Base-by-base conservation (phyloP, 2,329 filamentous ascomycete species). In the Alternaria arbusti region DNA sequence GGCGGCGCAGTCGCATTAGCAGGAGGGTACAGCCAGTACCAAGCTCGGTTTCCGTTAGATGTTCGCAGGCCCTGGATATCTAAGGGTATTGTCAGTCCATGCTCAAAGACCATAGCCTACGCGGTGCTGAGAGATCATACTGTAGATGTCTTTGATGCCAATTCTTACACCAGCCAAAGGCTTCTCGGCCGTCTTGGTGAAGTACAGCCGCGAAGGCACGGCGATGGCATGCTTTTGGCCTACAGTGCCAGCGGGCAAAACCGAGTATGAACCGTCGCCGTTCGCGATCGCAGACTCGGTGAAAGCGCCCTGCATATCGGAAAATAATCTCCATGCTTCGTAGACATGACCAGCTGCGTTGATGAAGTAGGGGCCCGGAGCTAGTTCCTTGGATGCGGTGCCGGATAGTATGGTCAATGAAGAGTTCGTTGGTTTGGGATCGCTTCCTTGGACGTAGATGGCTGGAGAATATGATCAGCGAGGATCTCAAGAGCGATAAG, bases 121-220 rank as follows among this genome's bases (percentile, higher is more conserved):
- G 26, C 1, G 11, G 9, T 28, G 44, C n/a, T n/a, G n/a, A n/a
- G n/a, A n/a, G n/a, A n/a, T 45, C 52, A 5, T 61, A 61, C 59
- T 56, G 86, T 82, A 22, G 86, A 90, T 12, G 87, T 91, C 89
- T 73, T 91, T 91, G 58, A 90, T 82, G 0, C 84, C 88, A 1
- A 90, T 74, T 17, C 89, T 87, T 0, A 90, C 88, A 9, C 89
- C 88, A 6, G 87, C 85, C 0, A 91, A 80, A 80, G 84, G 51
- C 86, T 80, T 28, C 80, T 83, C 80, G 0, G 76, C 70, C 0
- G 85, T 86, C 49, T 82, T 84, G 3, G 82, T 84, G 79, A 23
- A 86, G 76, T 15, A 83, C 77, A 20, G 73, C 75, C 88, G 82
- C 7, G 87, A 90, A 5, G 88, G 88, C 0, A 90, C 88, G 5